Base-by-base conservation (phyloP, 2,329 filamentous ascomycete genomes). In the Purpureocillium lavendulum region DNA sequence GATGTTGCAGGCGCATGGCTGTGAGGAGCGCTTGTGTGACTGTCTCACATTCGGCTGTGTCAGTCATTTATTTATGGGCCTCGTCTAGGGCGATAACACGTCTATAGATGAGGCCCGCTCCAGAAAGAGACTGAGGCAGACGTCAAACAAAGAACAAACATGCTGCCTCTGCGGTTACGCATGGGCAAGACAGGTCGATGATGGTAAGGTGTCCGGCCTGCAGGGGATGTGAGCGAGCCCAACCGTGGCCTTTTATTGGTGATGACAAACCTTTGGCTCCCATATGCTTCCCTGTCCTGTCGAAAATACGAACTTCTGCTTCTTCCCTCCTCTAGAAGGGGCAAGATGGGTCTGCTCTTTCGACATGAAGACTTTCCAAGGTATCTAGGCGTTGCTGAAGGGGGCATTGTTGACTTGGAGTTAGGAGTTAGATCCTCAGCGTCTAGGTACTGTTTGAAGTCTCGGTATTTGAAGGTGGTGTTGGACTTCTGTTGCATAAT, bases 1-100 rank as follows among this genome's bases (percentile, higher is more conserved):
- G 4, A 88, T 84, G 77, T 56, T 90, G 84, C 14, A 82, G 66
- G 0, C 84, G 73, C 46, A 90, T 82, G 0, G 75, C 72, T 0
- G 68, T 65, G 0, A 86, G 63, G 0, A 89, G 64, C 0, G 68
- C 67, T 6, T 82, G 67, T 0, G 82, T 87, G 21, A 89, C 67
- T 0, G 62, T 63, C 3, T 62, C 55, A 1, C 75, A 73, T 31
- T 80, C 77, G 1, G 66, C 56, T 0, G 71, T 71, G 7, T 51
- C 45, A 10, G 69, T 73, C 71, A 87, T 78, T 53, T 80, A 87
- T 61, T 88, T 88, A 54, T 92, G 85, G 0, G 85, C 85, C 53
- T 90, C 84, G 45, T 90, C 84, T 0, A 89, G 64, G 0, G 82
- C 82, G 12, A 89, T 59, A 30, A 88, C 65, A 4, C 77, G 70